phyloP scores from a whole-genome alignment of 2,329 filamentous ascomycete species.

The Botrytis byssoidea region DNA sequence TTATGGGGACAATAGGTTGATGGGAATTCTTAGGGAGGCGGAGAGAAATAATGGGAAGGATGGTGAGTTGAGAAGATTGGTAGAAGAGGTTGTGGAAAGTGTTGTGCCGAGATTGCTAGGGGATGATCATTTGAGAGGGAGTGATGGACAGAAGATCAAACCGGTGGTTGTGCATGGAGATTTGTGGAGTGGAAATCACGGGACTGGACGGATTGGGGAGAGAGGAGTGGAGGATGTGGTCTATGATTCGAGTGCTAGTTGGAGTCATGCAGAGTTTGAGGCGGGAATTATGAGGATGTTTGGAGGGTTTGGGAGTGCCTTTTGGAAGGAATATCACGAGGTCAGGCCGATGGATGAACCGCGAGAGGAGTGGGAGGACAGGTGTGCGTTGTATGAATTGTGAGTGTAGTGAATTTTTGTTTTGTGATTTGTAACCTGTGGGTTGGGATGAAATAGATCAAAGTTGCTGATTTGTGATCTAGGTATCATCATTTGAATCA shows the following conservation, averaged over 20 bases:
- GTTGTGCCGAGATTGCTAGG: slow-evolving; percentile 78
- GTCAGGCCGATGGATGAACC: slow-evolving; percentile 79
- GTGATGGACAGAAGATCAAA: slow-evolving; percentile 52
- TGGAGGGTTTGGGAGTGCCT: slow-evolving; percentile 72
- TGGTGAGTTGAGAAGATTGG: slow-evolving; percentile 56
- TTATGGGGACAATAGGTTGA: slow-evolving; percentile 73
- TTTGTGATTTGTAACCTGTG: background rate
- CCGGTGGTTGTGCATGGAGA: slow-evolving; percentile 89
- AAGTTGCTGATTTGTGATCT: slow-evolving; percentile 17
- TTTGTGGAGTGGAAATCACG: slow-evolving; percentile 87
- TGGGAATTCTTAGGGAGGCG: slow-evolving; percentile 59
- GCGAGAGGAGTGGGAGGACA: slow-evolving; percentile 78
- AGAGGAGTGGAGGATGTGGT: slow-evolving; percentile 68
- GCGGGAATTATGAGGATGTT: slow-evolving; percentile 97
- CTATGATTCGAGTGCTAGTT: slow-evolving; percentile 78
- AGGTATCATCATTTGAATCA: slow-evolving; percentile 92
- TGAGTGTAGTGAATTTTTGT: slow-evolving; percentile 47
- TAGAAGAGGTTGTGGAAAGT: slow-evolving; percentile 59
- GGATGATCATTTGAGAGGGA: slow-evolving; percentile 59
- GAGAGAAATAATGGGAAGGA: slow-evolving; percentile 64
- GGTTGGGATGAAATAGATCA: background rate
- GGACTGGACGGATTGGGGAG: slow-evolving; percentile 58
- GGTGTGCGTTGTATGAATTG: slow-evolving; percentile 78
- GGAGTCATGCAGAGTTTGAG: slow-evolving; percentile 87
- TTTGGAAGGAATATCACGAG: slow-evolving; percentile 75